phyloP scores from a whole-genome alignment of 257 asterid species.

The Lavandula angustifolia region DNA sequence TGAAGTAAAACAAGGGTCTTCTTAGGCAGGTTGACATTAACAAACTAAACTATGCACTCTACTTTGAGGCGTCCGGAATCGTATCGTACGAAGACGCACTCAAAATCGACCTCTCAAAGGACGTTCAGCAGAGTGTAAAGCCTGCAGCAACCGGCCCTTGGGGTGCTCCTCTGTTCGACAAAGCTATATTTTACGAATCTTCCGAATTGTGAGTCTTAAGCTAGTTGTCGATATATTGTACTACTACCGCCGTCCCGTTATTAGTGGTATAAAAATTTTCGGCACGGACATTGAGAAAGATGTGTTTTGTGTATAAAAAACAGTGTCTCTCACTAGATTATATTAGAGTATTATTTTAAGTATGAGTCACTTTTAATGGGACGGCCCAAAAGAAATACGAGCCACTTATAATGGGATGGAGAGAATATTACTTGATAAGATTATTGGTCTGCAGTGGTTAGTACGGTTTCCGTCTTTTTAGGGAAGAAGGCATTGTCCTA shows the following conservation, averaged over 20 bases:
- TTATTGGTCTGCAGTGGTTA: too few species aligned
- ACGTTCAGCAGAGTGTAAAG: constrained; percentile 52
- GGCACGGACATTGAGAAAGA: too few species aligned
- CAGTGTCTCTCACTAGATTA: too few species aligned
- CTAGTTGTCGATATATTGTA: not conserved
- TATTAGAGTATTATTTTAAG: too few species aligned
- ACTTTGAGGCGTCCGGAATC: constrained; percentile 80
- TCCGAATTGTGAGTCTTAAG: constrained; percentile 68
- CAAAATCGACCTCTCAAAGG: constrained; percentile 71
- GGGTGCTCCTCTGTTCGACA: constrained; percentile 97
- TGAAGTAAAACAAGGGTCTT: not conserved
- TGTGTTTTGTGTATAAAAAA: too few species aligned
- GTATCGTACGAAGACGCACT: constrained; percentile 73
- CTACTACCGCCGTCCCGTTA: too few species aligned
- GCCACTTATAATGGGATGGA: too few species aligned
- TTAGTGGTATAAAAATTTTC: too few species aligned
- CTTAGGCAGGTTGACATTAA: constrained; percentile 84
- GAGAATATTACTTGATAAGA: too few species aligned
- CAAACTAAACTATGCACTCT: constrained; percentile 85
- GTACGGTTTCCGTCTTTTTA: constrained; percentile 13
- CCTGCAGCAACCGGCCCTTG: constrained; percentile 85
- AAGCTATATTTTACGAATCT: constrained; percentile 73
- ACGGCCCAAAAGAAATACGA: too few species aligned
- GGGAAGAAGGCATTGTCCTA: constrained; percentile 66
- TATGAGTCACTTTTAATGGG: too few species aligned